Evolutionary conservation across 805 yeast species (phyloP).

Genomic region (Lachancea cidri): DNA sequence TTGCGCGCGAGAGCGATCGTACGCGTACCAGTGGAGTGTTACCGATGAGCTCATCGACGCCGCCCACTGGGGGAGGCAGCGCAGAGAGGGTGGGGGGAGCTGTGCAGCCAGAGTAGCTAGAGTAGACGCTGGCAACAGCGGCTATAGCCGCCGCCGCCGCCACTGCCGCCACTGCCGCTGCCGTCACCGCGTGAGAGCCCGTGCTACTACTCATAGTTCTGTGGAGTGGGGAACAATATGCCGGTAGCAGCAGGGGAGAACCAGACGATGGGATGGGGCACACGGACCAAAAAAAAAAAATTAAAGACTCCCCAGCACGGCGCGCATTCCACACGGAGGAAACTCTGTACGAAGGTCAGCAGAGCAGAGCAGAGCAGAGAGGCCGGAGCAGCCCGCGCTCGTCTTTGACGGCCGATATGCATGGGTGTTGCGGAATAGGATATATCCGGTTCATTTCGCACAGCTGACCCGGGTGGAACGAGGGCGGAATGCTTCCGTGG

Average conservation of each 20-base stretch:
- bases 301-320: no score
- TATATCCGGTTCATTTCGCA: no score
- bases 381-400: no score
- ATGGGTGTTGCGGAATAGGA: no score
- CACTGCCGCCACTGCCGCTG: background rate
- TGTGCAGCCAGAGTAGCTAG: background rate
- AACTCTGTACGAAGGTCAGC: no score
- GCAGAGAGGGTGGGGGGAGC: conserved; percentile 3
- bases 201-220: background rate
- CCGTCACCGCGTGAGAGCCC: background rate
- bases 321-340: no score
- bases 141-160: background rate
- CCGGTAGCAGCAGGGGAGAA: background rate
- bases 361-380: no score
- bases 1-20: conserved; percentile 59
- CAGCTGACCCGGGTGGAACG: no score
- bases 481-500: no score
- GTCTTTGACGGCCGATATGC: no score
- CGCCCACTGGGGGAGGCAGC: conserved; percentile 38
- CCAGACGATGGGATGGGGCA: background rate
- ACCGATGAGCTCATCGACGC: conserved; percentile 78
- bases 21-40: conserved; percentile 81
- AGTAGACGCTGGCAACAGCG: conserved; percentile 1
- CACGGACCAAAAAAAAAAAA: no score
- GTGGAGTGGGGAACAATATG: background rate